Conservation (phyloP, 352 stramenopile genomes). For the Globisporangium middletonii region DNA sequence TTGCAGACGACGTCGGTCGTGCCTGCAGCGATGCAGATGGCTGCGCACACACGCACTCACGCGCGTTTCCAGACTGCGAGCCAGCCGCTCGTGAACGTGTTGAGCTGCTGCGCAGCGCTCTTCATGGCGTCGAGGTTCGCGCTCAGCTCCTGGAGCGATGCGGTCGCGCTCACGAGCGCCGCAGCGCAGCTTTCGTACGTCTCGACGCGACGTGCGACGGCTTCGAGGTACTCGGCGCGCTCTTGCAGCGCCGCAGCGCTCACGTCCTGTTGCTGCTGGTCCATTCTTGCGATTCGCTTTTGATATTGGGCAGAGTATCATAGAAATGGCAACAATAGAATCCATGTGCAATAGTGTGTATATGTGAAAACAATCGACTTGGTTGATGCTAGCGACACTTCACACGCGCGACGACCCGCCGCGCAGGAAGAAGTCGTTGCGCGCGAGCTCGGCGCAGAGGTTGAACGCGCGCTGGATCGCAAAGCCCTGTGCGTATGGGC, state of each 20-base stretch:
- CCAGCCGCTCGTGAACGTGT: constrained; percentile 67
- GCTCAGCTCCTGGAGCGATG: constrained; percentile 63
- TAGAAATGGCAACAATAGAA: neutral
- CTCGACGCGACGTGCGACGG: constrained; percentile 45
- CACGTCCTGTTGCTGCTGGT: constrained; percentile 8
- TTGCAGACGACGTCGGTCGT: too few species aligned
- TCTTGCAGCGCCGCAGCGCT: constrained; percentile 4
- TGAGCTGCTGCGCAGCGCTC: constrained; percentile 58
- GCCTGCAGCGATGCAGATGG: neutral
- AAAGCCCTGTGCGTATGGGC: constrained; percentile 26
- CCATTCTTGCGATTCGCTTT: neutral
- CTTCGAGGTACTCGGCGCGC: constrained; percentile 36
- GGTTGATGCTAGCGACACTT: neutral
- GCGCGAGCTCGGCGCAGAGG: constrained; percentile 64
- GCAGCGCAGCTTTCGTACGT: constrained; percentile 58
- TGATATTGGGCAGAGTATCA: neutral
- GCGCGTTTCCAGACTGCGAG: constrained; percentile 65
- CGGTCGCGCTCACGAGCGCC: constrained; percentile 42
- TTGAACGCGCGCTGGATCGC: constrained; percentile 44
- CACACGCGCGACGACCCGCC: constrained; percentile 19
- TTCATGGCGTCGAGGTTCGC: constrained; percentile 58
- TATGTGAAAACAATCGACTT: neutral
- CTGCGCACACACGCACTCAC: neutral
- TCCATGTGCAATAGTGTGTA: neutral
- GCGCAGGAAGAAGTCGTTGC: constrained; percentile 59